Evolutionary conservation across 2,329 filamentous ascomycete species (phyloP), one percentile per base, ranked within the genome.

Genomic region (Teratosphaeria destructans): DNA sequence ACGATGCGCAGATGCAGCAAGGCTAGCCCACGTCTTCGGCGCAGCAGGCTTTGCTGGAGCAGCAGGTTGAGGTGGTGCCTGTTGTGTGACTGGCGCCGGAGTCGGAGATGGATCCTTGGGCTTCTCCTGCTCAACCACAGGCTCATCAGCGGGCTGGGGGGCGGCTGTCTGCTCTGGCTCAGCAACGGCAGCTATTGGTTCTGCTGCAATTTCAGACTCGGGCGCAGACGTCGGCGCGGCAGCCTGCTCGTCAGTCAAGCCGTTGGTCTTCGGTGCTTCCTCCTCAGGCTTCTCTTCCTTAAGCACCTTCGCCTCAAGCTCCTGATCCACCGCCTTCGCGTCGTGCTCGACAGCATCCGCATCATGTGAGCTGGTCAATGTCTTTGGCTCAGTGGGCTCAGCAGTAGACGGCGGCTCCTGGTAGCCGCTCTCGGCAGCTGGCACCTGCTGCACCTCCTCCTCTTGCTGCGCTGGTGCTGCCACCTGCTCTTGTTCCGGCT

Each of bases 11-110:
- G 77, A 81, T 55, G 84, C 78, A 55, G 81, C 80, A 59, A 88
- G 85, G 75, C 82, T 89, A 32, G 89, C 89, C 89, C 89, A 93
- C 32, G 82, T 85, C 76, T 77, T 85, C 74, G 68, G 84, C 71
- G 69, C 81, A 59, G 81, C 78, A 66, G 82, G 81, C 60, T 79
- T 75, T 64, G 85, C 78, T 52, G 79, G 74, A 26, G 78, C 77
- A 58, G 80, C 77, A 54, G 82, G 75, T 35, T 77, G 77, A 19
- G 85, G 81, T 43, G 76, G 67, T 58, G 74, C 66, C 60, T 71
- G 65, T 67, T 72, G 71, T 34, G 70, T 61, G 26, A 71, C 61
- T 29, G 72, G 72, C 34, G 78, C 79, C 54, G 84, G 81, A 57
- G 84, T 82, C 12, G 84, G 80, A 7, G 56, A 19, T 37, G 66